phyloP scores from a whole-genome alignment of 805 yeast species.

The Candida ficus region DNA sequence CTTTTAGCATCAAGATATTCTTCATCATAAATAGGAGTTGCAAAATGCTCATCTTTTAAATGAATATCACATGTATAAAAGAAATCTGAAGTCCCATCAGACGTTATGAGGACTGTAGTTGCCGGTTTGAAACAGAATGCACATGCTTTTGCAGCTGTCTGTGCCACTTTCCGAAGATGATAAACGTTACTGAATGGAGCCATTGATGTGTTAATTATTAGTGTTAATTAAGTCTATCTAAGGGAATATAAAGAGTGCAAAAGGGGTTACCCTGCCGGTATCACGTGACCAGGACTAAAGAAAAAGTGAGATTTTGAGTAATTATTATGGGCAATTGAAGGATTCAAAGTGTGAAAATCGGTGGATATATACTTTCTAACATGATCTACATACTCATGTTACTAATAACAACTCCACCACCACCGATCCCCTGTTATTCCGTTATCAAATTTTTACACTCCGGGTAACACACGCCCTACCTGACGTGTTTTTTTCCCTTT shows the following conservation, averaged over 20 bases:
- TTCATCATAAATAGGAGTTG: constrained; percentile 17
- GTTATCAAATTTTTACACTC: no score
- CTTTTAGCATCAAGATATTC: constrained; percentile 19
- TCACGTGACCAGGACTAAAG: no score
- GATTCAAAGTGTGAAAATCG: no score
- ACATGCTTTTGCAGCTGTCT: constrained; percentile 18
- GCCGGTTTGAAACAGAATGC: constrained; percentile 25
- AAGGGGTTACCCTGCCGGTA: no score
- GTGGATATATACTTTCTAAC: no score
- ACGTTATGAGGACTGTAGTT: constrained; percentile 20
- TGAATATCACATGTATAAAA: constrained; percentile 24
- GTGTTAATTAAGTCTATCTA: no score
- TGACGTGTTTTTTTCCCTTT: not conserved
- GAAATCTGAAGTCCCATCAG: constrained; percentile 16
- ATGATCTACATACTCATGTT: no score
- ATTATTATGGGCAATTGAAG: no score
- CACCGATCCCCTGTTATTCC: no score
- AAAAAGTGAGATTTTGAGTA: no score
- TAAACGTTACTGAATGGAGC: constrained; percentile 17
- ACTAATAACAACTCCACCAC: no score
- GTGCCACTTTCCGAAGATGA: constrained; percentile 22
- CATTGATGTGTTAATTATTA: not conserved
- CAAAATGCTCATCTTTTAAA: constrained; percentile 20
- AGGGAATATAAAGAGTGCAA: no score
- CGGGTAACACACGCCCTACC: constrained; percentile 1